These are phyloP conservation scores for Hypoxylon crocopeplum DNA, from an alignment of 495 filamentous ascomycete genomes.

Conservation along the genomic window DNA sequence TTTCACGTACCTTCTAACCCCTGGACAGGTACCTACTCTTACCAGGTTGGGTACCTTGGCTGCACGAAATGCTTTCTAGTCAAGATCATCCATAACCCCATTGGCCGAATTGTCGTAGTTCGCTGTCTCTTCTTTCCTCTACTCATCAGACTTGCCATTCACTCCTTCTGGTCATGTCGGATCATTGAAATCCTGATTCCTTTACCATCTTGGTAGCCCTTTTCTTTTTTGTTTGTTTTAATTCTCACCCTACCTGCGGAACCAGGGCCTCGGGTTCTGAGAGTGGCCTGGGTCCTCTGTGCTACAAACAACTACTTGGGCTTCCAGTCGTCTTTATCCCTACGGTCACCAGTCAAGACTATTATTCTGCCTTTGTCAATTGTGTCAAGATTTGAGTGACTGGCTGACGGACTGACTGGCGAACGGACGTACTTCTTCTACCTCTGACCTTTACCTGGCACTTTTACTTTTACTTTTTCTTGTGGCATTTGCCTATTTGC, in stretches of 20 bases:
- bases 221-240: conserved; percentile 15
- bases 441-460: too few relatives aligned
- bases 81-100: too few relatives aligned
- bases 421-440: too few relatives aligned
- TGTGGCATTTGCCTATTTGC: conserved; percentile 14
- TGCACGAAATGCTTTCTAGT: too few relatives aligned
- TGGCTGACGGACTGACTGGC: too few relatives aligned
- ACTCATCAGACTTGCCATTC: conserved; percentile 23
- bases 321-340: too few relatives aligned
- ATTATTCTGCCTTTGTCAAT: too few relatives aligned
- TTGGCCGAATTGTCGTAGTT: conserved; percentile 9
- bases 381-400: too few relatives aligned
- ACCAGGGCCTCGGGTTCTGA: neutral
- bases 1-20: conserved; percentile 11
- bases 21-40: conserved; percentile 11
- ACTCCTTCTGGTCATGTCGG: conserved; percentile 29
- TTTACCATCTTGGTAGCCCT: conserved; percentile 16
- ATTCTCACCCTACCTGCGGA: neutral
- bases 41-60: too few relatives aligned
- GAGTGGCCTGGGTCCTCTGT: conserved; percentile 2
- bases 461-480: neutral
- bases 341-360: too few relatives aligned
- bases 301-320: conserved; percentile 17
- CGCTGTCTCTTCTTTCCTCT: neutral
- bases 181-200: conserved; percentile 12